Conservation (phyloP, 129 eudicot species). For the Artemisia tridentata region DNA sequence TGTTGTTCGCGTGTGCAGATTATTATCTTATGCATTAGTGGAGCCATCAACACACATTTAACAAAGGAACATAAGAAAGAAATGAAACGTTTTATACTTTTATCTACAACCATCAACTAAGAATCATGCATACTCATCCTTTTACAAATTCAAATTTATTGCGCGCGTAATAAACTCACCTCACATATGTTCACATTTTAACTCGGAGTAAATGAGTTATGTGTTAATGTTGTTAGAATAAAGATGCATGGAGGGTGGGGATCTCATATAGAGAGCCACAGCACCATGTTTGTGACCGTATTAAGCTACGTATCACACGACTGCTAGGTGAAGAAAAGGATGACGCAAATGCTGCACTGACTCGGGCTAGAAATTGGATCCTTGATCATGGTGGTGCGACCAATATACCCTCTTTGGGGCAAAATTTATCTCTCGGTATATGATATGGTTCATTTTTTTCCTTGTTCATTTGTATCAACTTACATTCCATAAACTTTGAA, state of each 20-base stretch:
- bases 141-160: no score
- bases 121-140: not conserved
- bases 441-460: no score
- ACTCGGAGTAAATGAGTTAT: no score
- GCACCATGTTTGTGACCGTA: slow-evolving; percentile 65
- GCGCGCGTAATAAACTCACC: no score
- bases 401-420: slow-evolving; percentile 60
- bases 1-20: slow-evolving; percentile 34
- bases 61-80: slow-evolving; percentile 60
- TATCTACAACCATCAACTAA: slow-evolving; percentile 66
- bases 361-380: slow-evolving; percentile 60
- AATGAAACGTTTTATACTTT: slow-evolving; percentile 64
- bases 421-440: slow-evolving; percentile 66
- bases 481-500: no score
- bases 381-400: slow-evolving; percentile 79
- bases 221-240: slow-evolving; percentile 34
- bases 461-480: no score
- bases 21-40: slow-evolving; percentile 55
- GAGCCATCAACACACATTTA: slow-evolving; percentile 47
- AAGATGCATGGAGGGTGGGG: slow-evolving; percentile 91
- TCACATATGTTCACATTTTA: no score
- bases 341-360: slow-evolving; percentile 45
- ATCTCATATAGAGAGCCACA: slow-evolving; percentile 63
- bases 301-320: slow-evolving; percentile 51
- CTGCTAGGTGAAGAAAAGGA: slow-evolving; percentile 54